Conservation (phyloP, 2,329 filamentous ascomycete genomes). For the Colletotrichum phormii region DNA sequence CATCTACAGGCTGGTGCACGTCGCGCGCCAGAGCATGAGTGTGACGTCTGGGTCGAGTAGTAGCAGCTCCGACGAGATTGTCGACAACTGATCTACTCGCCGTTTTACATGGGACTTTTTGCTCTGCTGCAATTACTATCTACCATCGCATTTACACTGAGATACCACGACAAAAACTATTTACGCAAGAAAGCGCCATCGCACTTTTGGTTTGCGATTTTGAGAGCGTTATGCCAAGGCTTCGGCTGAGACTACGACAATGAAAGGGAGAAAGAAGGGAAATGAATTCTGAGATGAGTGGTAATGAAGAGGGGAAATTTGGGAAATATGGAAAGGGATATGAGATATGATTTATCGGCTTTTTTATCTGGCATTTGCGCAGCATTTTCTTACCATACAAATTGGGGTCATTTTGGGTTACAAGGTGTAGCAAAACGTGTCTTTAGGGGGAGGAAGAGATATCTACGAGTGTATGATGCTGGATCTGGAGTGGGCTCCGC, state of each 20-base stretch:
- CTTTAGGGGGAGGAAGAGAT: neutral
- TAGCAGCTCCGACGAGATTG: slow-evolving; percentile 42
- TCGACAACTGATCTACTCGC: slow-evolving; percentile 39
- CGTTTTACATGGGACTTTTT: neutral
- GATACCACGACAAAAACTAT: neutral
- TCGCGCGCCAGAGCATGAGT: slow-evolving; percentile 58
- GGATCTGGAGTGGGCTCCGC: neutral
- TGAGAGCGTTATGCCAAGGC: neutral
- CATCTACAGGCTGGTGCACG: slow-evolving; percentile 70
- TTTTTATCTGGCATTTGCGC: slow-evolving; percentile 24
- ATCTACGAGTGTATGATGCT: slow-evolving; percentile 31
- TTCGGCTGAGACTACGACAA: neutral
- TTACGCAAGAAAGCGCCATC: neutral
- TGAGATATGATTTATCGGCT: slow-evolving; percentile 29
- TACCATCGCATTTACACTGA: neutral
- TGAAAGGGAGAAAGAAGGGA: neutral
- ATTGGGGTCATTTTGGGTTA: neutral
- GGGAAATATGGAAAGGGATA: neutral
- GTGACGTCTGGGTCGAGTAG: slow-evolving; percentile 48
- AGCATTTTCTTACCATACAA: neutral
- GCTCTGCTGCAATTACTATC: neutral
- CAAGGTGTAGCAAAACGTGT: neutral
- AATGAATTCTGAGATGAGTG: slow-evolving; percentile 1
- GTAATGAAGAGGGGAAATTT: slow-evolving; percentile 20
- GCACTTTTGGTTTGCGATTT: neutral